These are phyloP conservation scores for Triglochin maritima DNA, from an alignment of 106 monocot species.

Conservation along the genomic window DNA sequence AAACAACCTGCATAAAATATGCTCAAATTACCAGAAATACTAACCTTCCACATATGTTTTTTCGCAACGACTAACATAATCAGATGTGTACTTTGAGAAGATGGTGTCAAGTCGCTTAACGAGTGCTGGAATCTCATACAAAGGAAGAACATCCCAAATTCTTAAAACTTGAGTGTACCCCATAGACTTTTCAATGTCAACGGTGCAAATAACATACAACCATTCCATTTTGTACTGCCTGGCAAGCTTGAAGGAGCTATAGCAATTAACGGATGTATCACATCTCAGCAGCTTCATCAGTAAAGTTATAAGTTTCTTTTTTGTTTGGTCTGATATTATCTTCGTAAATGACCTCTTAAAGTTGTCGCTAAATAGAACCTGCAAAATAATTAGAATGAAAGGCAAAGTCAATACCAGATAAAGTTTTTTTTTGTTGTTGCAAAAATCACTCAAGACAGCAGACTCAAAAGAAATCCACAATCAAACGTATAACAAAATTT, in stretches of 20 bases:
- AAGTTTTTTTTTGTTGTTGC: too few species aligned
- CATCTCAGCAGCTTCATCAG: slow-evolving; percentile 25
- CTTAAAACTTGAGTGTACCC: slow-evolving; percentile 38
- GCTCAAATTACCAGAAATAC: too few species aligned
- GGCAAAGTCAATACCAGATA: too few species aligned
- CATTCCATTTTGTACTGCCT: slow-evolving; percentile 25
- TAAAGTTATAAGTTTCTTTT: slow-evolving; percentile 18
- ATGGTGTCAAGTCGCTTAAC: slow-evolving; percentile 26
- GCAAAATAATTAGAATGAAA: neutral
- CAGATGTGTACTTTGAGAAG: slow-evolving; percentile 37
- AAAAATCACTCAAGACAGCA: too few species aligned
- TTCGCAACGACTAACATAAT: slow-evolving; percentile 28
- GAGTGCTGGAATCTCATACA: slow-evolving; percentile 11
- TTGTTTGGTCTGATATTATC: slow-evolving; percentile 17
- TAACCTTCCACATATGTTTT: slow-evolving; percentile 14
- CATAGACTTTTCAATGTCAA: slow-evolving; percentile 27
- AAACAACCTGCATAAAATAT: too few species aligned
- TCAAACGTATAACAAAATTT: too few species aligned
- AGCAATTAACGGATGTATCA: neutral
- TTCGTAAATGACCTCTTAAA: slow-evolving; percentile 36
- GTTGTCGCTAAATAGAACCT: slow-evolving; percentile 47
- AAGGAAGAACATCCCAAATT: slow-evolving; percentile 35
- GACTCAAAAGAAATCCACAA: too few species aligned
- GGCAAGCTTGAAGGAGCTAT: slow-evolving; percentile 16
- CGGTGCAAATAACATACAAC: slow-evolving; percentile 34